Conservation (phyloP, 306 rosid genomes). For the Inga oerstediana region DNA sequence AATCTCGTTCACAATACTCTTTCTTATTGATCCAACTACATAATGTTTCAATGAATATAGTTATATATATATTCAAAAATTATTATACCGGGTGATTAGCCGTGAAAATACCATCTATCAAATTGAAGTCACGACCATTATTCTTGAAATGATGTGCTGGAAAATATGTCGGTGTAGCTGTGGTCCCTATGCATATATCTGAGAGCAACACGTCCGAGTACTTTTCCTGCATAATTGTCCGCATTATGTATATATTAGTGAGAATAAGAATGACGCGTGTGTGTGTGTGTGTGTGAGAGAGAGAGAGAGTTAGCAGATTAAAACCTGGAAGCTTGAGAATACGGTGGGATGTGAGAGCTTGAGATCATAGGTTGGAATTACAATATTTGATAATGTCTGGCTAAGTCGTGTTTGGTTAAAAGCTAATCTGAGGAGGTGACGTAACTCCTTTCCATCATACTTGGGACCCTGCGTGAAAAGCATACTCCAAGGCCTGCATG, state of each 20-base stretch:
- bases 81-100: not conserved
- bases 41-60: not conserved
- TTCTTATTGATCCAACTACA: not conserved
- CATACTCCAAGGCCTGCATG: conserved; percentile 25
- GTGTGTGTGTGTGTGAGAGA: too few species aligned
- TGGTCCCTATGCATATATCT: conserved; percentile 37
- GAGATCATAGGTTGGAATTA: conserved; percentile 43
- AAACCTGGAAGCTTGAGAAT: conserved; percentile 41
- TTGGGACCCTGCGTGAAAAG: not conserved
- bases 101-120: not conserved
- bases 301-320: not conserved
- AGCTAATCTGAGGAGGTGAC: not conserved
- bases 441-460: conserved; percentile 33
- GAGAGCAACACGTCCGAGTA: conserved; percentile 33
- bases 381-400: conserved; percentile 32
- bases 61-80: too few species aligned
- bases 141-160: not conserved
- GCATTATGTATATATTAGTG: not conserved
- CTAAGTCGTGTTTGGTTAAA: conserved; percentile 21
- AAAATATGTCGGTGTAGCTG: conserved; percentile 34
- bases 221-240: conserved; percentile 11
- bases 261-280: too few species aligned
- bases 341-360: conserved; percentile 20
- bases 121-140: not conserved
- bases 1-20: too few species aligned